Evolutionary conservation across 768 basidiomycete species (phyloP).

Genomic region (Leucosporidium scottii): DNA sequence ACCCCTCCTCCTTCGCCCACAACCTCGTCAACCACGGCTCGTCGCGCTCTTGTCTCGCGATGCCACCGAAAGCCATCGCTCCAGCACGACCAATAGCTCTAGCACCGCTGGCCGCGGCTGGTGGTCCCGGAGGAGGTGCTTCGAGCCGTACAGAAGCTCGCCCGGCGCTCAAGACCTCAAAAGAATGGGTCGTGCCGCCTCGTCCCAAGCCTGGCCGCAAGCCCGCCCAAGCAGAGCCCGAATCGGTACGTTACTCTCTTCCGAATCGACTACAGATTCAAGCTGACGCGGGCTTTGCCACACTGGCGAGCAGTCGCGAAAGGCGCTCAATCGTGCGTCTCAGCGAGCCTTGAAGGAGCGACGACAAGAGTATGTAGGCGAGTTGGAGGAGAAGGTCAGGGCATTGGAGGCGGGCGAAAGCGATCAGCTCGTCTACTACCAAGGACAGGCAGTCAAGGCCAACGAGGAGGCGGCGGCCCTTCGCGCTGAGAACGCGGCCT

Average conservation of each 20-base stretch:
- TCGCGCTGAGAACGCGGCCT: conserved; percentile 24
- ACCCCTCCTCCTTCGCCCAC: too few species aligned
- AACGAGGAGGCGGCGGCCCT: conserved; percentile 19
- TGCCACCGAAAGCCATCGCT: too few species aligned
- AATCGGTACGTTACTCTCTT: conserved; percentile 9
- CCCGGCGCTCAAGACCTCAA: conserved; percentile 1
- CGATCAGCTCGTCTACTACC: conserved; percentile 31
- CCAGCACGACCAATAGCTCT: too few species aligned
- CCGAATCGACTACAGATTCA: too few species aligned
- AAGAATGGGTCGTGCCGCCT: conserved; percentile 29
- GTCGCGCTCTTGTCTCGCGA: too few species aligned
- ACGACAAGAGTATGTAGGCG: conserved; percentile 27
- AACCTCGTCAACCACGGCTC: too few species aligned
- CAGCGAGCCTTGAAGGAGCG: conserved; percentile 31
- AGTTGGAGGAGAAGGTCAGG: conserved; percentile 32
- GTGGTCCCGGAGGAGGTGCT: too few species aligned
- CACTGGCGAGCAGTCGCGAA: not conserved
- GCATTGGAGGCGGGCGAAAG: conserved; percentile 30
- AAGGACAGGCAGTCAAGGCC: conserved; percentile 29
- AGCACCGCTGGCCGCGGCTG: too few species aligned
- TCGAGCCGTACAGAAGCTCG: not conserved
- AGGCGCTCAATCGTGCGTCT: conserved; percentile 4
- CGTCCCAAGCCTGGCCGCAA: conserved; percentile 30
- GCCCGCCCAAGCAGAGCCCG: conserved; percentile 13
- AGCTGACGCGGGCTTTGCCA: not conserved